phyloP scores from a whole-genome alignment of 2,329 filamentous ascomycete genomes.

The Kalaharituber pfeilii region DNA sequence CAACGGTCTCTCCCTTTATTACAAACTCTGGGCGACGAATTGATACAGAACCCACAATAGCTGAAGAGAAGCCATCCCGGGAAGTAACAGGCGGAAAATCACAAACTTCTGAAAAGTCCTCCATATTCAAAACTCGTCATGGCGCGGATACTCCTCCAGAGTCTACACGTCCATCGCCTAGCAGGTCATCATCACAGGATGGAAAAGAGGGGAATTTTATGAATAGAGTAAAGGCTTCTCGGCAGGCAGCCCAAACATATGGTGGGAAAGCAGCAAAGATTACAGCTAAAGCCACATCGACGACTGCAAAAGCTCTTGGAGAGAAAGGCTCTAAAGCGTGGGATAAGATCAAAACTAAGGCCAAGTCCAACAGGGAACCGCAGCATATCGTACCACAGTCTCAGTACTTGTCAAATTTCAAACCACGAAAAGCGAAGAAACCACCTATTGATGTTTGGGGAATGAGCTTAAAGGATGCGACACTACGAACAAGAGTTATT shows the following conservation, averaged over 20 bases:
- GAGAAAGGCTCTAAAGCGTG: constrained; percentile 16
- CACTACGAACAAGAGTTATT: constrained; percentile 20
- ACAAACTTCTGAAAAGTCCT: not conserved
- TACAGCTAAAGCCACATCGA: not conserved
- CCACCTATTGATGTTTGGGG: constrained; percentile 21
- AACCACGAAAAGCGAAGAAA: constrained; percentile 3
- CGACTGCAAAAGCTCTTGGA: constrained; percentile 9
- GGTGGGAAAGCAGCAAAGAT: constrained; percentile 13
- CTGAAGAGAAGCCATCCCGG: not conserved
- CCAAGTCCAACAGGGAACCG: constrained; percentile 10
- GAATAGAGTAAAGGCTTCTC: constrained; percentile 16
- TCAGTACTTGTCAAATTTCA: not conserved
- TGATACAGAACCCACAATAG: not conserved
- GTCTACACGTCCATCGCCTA: constrained; percentile 2
- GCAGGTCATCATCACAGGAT: constrained; percentile 15
- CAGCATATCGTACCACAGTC: constrained; percentile 1
- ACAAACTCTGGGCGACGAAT: not conserved
- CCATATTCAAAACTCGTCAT: not conserved
- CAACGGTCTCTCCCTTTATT: not conserved
- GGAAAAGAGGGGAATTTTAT: constrained; percentile 16
- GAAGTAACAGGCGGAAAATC: not conserved
- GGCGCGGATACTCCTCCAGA: not conserved
- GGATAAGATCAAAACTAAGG: constrained; percentile 14
- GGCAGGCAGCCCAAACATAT: constrained; percentile 13
- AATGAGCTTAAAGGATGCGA: constrained; percentile 21